Evolutionary conservation across 2,329 filamentous ascomycete genomes (phyloP), one percentile per base, ranked within the genome.

Genomic region (Neonectria punicea): DNA sequence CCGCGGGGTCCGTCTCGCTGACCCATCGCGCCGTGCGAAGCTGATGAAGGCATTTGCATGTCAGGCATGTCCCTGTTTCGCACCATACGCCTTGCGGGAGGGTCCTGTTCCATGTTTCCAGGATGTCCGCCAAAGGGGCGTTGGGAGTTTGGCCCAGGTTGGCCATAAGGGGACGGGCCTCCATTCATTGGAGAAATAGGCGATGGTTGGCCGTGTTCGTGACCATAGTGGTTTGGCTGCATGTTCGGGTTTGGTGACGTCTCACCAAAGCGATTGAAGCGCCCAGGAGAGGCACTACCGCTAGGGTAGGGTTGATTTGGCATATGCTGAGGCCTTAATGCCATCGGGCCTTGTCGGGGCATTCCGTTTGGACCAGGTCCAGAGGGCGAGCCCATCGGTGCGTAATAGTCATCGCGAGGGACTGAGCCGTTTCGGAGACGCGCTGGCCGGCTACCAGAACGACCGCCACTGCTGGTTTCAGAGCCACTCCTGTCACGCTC

Each of bases 401-500:
- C 70, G 28, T 75, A 72, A 13, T 77, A 74, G 34, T 83, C 80
- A 3, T 83, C 81, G 14, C 79, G 76, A 4, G 77, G 73, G 1
- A 74, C 66, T 0, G 78, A 78, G 44, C 76, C 78, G 16, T 83
- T 83, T 46, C 80, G 79, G 10, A 80, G 72, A 28, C 80, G 78
- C 4, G 77, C 74, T 9, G 80, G 80, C n/a, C 81, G 80, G 62
- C 78, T 80, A 32, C 77, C 77, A 22, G 79, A 78, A 51, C 78
- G 76, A 10, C 78, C 79, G 30, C 80, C 80, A n/a, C 76, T 82
- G 74, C 86, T 87, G 3, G 85, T 80, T 22, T 88, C 86, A 0
- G 86, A 88, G 34, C 85, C 85, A 67, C 86, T 88, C 46, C 86
- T 80, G 47, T 87, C 82, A 10, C 86, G 80, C 47, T 87, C 85